Percentiles rank a stretch among this genome's conserved stretches.
Evolutionary conservation across 2,329 filamentous ascomycete species (phyloP).

Genomic region (Phyllosticta paracitricarpa): DNA sequence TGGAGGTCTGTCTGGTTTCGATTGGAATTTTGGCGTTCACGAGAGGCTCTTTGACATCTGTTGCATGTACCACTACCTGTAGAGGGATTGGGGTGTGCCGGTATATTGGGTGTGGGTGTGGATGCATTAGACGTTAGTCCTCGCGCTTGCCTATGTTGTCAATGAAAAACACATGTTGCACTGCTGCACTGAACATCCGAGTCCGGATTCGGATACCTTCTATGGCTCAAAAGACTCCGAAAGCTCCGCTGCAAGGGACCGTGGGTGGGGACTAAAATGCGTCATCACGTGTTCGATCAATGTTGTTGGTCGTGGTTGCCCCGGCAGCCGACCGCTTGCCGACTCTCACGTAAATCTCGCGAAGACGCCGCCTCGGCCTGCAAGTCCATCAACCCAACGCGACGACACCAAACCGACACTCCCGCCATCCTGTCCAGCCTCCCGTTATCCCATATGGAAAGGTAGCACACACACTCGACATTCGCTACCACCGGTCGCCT

Average conservation of each 20-base stretch:
- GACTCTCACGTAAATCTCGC: slow-evolving; percentile 10
- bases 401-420: slow-evolving; percentile 26
- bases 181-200: neutral
- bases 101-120: neutral
- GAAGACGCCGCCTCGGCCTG: slow-evolving; percentile 13
- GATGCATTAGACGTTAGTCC: neutral
- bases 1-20: neutral
- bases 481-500: slow-evolving; percentile 22
- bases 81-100: neutral
- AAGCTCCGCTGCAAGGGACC: neutral
- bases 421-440: slow-evolving; percentile 16
- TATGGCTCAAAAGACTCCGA: neutral
- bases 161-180: neutral
- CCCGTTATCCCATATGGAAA: slow-evolving; percentile 29
- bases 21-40: neutral
- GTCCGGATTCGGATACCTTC: neutral
- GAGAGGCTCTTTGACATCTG: neutral
- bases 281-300: neutral
- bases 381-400: slow-evolving; percentile 17
- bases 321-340: slow-evolving; percentile 1
- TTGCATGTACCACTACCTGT: neutral
- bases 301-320: slow-evolving; percentile 3
- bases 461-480: slow-evolving; percentile 27
- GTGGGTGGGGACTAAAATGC: neutral
- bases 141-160: neutral